A percentile compares a stretch with the other conserved stretches of the same genome.
Conservation (phyloP, 331 rosid genomes). For the Malus hybrid region DNA sequence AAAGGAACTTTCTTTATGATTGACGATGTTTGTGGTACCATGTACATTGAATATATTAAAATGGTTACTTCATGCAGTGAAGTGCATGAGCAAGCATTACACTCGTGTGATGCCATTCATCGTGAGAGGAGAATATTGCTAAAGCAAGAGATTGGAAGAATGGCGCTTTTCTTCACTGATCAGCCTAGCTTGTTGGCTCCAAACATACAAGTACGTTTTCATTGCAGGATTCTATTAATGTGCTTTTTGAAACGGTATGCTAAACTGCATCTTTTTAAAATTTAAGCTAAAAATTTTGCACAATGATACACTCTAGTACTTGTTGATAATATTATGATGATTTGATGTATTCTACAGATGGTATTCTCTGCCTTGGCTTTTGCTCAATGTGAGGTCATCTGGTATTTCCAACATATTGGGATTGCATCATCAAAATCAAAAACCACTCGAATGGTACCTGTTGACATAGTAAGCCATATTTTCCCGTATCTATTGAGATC, state of each 20-base stretch:
- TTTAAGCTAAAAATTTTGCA: background rate
- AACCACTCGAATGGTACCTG: slow-evolving; percentile 60
- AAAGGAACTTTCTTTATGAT: background rate
- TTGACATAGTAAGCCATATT: slow-evolving; percentile 66
- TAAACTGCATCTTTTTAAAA: too few species aligned
- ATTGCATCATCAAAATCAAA: slow-evolving; percentile 79
- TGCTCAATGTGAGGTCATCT: slow-evolving; percentile 89
- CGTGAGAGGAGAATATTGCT: slow-evolving; percentile 87
- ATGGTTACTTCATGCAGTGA: slow-evolving; percentile 53
- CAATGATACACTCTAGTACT: background rate
- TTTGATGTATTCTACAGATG: slow-evolving; percentile 58
- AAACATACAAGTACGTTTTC: slow-evolving; percentile 70
- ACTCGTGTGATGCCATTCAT: slow-evolving; percentile 83
- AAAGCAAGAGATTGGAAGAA: slow-evolving; percentile 98
- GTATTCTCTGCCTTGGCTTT: slow-evolving; percentile 98
- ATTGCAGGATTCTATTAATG: background rate
- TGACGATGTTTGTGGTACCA: slow-evolving; percentile 10
- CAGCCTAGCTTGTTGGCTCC: slow-evolving; percentile 96
- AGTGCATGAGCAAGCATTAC: slow-evolving; percentile 88
- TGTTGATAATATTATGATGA: slow-evolving; percentile 10
- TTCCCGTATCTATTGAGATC: slow-evolving; percentile 6
- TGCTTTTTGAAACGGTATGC: too few species aligned
- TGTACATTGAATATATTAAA: slow-evolving; percentile 20
- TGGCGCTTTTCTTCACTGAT: slow-evolving; percentile 91
- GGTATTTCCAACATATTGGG: slow-evolving; percentile 97